A percentile compares a stretch with the other conserved stretches of the same genome.
Conservation (phyloP, 2,329 filamentous ascomycete species). For the Paramyrothecium sp. region DNA sequence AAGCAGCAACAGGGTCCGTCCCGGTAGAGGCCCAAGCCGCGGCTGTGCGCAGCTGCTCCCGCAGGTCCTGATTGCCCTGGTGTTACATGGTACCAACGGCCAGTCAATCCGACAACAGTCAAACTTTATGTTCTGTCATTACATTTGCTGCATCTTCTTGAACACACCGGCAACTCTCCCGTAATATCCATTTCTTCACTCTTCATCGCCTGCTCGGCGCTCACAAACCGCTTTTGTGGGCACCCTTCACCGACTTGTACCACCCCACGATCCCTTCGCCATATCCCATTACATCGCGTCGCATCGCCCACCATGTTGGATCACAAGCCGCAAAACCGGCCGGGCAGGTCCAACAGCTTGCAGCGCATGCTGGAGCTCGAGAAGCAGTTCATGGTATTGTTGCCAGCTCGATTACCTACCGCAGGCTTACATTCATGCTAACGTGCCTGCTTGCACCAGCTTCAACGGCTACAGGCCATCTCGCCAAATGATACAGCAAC, state of each 20-base stretch:
- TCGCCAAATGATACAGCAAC: neutral
- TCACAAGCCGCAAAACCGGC: conserved; percentile 2
- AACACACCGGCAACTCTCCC: no score
- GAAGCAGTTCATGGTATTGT: conserved; percentile 52
- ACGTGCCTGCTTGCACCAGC: neutral
- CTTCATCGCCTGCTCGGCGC: no score
- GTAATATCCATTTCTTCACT: no score
- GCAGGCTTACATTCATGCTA: neutral
- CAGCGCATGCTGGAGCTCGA: conserved; percentile 61
- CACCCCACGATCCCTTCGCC: no score
- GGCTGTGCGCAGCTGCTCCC: neutral
- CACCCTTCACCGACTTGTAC: no score
- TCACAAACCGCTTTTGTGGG: no score
- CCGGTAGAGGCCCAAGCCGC: neutral
- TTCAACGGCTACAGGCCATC: neutral
- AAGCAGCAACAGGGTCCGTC: neutral
- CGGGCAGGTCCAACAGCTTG: conserved; percentile 43
- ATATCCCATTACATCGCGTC: neutral
- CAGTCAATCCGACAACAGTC: no score
- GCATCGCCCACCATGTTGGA: neutral
- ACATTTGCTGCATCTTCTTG: no score
- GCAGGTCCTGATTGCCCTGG: no score
- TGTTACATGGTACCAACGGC: no score
- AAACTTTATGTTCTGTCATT: no score
- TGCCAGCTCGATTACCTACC: neutral